These are phyloP conservation scores for Rheum nobile DNA, from an alignment of 148 eudicot species.

Conservation along the genomic window DNA sequence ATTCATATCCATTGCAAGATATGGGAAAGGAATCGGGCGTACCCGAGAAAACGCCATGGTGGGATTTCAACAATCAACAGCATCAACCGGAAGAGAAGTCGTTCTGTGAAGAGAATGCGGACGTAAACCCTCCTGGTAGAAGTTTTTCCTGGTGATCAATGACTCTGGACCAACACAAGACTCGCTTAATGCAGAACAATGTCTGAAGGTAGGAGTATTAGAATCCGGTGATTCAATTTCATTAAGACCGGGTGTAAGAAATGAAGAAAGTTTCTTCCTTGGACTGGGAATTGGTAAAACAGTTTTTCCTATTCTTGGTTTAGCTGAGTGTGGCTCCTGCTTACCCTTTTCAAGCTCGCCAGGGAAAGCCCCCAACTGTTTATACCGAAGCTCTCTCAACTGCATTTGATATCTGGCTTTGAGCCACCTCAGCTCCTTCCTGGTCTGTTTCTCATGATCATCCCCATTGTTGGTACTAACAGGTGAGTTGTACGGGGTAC, in stretches of 20 bases:
- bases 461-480: slow-evolving; percentile 16
- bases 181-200: slow-evolving; percentile 16
- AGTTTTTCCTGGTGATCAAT: slow-evolving; percentile 33
- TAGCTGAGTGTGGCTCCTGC: too few species aligned
- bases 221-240: slow-evolving; percentile 10
- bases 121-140: slow-evolving; percentile 25
- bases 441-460: slow-evolving; percentile 28
- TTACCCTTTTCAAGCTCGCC: slow-evolving; percentile 13
- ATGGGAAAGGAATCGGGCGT: background rate
- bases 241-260: slow-evolving; percentile 14
- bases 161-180: slow-evolving; percentile 30
- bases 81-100: slow-evolving; percentile 66
- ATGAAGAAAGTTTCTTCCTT: slow-evolving; percentile 25
- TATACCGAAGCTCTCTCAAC: slow-evolving; percentile 32
- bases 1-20: background rate
- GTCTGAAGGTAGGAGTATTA: slow-evolving; percentile 10
- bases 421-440: slow-evolving; percentile 39
- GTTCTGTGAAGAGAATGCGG: slow-evolving; percentile 68
- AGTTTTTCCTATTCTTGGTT: slow-evolving; percentile 15
- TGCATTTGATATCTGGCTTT: slow-evolving; percentile 52
- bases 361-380: slow-evolving; percentile 15
- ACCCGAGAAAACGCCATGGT: background rate
- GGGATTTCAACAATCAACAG: slow-evolving; percentile 38
- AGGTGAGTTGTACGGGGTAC: slow-evolving; percentile 23
- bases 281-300: slow-evolving; percentile 7